Conservation (phyloP, 345 rosid genomes). For the Ricinus communis region DNA sequence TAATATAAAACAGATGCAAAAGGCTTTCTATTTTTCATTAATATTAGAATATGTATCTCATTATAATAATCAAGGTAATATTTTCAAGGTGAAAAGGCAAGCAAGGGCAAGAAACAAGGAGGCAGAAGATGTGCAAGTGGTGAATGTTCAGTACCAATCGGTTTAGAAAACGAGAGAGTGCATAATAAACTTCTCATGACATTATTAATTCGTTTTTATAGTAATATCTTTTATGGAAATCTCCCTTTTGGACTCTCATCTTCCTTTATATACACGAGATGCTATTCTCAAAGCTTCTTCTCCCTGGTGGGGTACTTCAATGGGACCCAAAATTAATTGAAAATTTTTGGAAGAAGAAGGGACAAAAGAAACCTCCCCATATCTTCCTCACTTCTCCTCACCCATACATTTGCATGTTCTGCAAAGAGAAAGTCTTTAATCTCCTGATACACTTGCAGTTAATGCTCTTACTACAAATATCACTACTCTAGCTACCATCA, state of each 20-base stretch:
- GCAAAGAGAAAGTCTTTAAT: conserved; percentile 19
- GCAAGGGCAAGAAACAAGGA: conserved; percentile 31
- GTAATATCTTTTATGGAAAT: conserved; percentile 11
- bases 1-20: too few relatives aligned
- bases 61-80: too few relatives aligned
- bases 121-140: conserved; percentile 27
- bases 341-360: conserved; percentile 26
- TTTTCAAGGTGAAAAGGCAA: conserved; percentile 36
- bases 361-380: conserved; percentile 51
- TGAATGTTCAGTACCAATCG: conserved; percentile 18
- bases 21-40: too few relatives aligned
- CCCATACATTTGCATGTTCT: conserved; percentile 65
- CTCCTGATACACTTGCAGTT: conserved; percentile 41
- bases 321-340: conserved; percentile 35
- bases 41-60: neutral
- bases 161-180: conserved; percentile 17
- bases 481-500: conserved; percentile 10
- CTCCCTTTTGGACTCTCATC: conserved; percentile 28
- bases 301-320: conserved; percentile 31
- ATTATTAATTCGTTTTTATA: too few relatives aligned
- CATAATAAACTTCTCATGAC: neutral
- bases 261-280: conserved; percentile 10
- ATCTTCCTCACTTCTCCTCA: conserved; percentile 31
- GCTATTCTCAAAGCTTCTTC: conserved; percentile 14
- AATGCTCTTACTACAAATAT: conserved; percentile 37